These are phyloP conservation scores for Ploettnerulaceae sp. DNA, from an alignment of 2,329 filamentous ascomycete genomes.

Conservation along the genomic window DNA sequence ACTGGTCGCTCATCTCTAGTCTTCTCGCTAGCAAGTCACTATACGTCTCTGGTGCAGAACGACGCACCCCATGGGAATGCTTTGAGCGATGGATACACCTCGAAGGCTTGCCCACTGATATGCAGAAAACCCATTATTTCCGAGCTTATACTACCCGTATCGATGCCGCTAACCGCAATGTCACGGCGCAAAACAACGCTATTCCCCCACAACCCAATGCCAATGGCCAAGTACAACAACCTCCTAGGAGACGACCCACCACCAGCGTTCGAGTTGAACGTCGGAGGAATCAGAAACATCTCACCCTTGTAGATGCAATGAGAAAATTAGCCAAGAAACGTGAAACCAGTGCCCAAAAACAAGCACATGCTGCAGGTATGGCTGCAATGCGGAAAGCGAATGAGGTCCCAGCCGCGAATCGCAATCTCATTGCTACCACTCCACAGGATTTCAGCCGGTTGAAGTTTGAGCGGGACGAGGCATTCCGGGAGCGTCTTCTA, in stretches of 20 bases:
- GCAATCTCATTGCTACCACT: constrained; percentile 54
- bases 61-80: constrained; percentile 95
- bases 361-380: constrained; percentile 72
- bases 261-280: constrained; percentile 82
- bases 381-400: constrained; percentile 79
- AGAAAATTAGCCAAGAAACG: constrained; percentile 92
- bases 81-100: constrained; percentile 95
- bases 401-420: constrained; percentile 46
- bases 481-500: constrained; percentile 55
- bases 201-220: constrained; percentile 31
- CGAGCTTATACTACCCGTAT: constrained; percentile 62
- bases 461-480: constrained; percentile 80
- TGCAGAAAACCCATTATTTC: constrained; percentile 95
- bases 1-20: constrained; percentile 91
- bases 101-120: constrained; percentile 85
- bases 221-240: constrained; percentile 45
- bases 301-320: constrained; percentile 91
- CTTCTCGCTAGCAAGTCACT: constrained; percentile 69
- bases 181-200: constrained; percentile 35
- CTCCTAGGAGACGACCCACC: constrained; percentile 63
- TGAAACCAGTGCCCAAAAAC: constrained; percentile 79
- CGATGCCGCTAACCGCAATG: constrained; percentile 52
- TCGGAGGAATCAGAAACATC: constrained; percentile 77
- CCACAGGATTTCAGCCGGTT: constrained; percentile 87
- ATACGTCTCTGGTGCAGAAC: constrained; percentile 80